These are phyloP conservation scores for Teunomyces aglyptinius DNA, from an alignment of 805 yeast genomes.

Conservation along the genomic window DNA sequence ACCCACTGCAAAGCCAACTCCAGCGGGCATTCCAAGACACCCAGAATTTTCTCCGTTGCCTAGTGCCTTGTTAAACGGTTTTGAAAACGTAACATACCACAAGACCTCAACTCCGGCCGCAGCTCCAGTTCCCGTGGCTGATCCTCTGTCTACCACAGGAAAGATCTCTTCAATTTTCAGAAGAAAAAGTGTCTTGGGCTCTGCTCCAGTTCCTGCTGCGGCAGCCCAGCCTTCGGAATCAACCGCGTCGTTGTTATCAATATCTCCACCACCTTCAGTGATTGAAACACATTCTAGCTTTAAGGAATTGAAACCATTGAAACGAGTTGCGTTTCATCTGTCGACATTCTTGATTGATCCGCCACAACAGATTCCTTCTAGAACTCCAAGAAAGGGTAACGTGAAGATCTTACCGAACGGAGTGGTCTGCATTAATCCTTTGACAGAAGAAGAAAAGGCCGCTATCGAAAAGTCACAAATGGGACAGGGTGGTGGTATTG, in stretches of 20 bases:
- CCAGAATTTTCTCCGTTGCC: constrained; percentile 13
- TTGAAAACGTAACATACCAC: constrained; percentile 11
- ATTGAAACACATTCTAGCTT: constrained; percentile 21
- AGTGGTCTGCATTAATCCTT: constrained; percentile 49
- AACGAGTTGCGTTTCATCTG: constrained; percentile 43
- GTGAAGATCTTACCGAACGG: constrained; percentile 58
- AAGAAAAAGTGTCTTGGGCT: constrained; percentile 2
- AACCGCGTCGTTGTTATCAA: not conserved
- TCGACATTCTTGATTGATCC: constrained; percentile 54
- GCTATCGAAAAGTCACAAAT: constrained; percentile 40
- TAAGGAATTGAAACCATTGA: constrained; percentile 33
- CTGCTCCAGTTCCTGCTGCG: constrained; percentile 2
- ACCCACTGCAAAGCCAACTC: constrained; percentile 1
- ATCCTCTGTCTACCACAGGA: constrained; percentile 2
- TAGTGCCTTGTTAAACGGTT: constrained; percentile 19
- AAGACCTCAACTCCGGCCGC: constrained; percentile 2
- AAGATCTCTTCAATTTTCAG: not conserved
- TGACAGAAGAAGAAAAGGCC: constrained; percentile 51
- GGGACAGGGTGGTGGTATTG: constrained; percentile 61
- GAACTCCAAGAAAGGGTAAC: constrained; percentile 78
- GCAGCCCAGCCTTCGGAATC: constrained; percentile 4
- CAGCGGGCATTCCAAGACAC: constrained; percentile 7
- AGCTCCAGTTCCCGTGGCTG: not conserved
- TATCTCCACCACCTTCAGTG: constrained; percentile 3
- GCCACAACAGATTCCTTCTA: constrained; percentile 90